A percentile compares a stretch with the other conserved stretches of the same genome.
Evolutionary conservation across 768 basidiomycete species (phyloP).

Genomic region (Dentipellis sp.): DNA sequence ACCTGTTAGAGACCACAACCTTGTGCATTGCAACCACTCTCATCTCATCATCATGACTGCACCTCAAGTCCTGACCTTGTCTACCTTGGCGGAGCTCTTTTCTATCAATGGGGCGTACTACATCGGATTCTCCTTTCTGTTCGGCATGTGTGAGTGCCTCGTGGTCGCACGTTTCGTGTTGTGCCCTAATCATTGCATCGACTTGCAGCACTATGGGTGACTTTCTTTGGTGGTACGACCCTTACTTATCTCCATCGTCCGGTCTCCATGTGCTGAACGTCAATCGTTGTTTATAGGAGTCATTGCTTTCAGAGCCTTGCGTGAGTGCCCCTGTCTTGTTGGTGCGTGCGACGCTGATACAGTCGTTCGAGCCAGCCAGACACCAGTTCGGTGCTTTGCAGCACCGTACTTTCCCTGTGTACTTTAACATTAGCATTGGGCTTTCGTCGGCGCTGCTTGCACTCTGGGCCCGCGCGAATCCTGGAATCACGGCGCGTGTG

Average conservation of each 20-base stretch:
- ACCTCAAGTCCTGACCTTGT: conserved; percentile 8
- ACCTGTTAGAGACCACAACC: too few relatives aligned
- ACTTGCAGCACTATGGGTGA: conserved; percentile 41
- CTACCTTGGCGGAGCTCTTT: conserved; percentile 15
- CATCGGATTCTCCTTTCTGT: conserved; percentile 51
- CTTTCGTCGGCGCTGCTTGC: conserved; percentile 46
- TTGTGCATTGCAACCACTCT: not conserved
- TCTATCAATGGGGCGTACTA: conserved; percentile 33
- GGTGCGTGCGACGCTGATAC: not conserved
- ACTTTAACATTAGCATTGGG: conserved; percentile 53
- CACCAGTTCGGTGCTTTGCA: conserved; percentile 69
- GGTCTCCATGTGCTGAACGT: not conserved
- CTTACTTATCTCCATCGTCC: not conserved
- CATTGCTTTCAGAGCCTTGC: conserved; percentile 51
- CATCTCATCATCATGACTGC: not conserved
- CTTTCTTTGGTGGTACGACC: conserved; percentile 52
- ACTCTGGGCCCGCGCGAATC: conserved; percentile 51
- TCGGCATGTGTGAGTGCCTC: conserved; percentile 53
- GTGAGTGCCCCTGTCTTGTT: conserved; percentile 27
- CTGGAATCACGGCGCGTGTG: conserved; percentile 40
- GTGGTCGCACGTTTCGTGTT: not conserved
- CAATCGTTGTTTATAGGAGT: conserved; percentile 30
- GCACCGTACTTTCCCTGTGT: conserved; percentile 65
- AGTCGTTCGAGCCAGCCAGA: conserved; percentile 35
- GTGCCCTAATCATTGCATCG: not conserved